Base-by-base conservation (phyloP, 495 filamentous ascomycete genomes). In the Pyrenula aspistea region DNA sequence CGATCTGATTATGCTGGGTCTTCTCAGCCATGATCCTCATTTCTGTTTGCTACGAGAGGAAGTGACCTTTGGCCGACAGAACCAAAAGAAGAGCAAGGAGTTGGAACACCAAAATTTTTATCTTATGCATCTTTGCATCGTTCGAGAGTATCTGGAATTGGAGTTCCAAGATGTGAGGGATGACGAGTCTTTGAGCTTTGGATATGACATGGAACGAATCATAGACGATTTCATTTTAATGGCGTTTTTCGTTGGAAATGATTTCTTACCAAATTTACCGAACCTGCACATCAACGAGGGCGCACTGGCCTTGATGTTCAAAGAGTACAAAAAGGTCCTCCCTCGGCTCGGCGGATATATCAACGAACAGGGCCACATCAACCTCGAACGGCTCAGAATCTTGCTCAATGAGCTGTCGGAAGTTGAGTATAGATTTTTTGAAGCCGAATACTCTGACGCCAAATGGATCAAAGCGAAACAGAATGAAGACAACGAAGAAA, bases 221-320 rank as follows among this genome's bases (percentile, higher is more conserved):
- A 96, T 99, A 70, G 94, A 99, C 63, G 93, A 99, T 75, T 97
- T 99, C 70, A 97, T 99, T 65, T 80, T 99, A 49, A 95, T 99
- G 88, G 91, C 90, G 25, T 99, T 99, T 75, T 99, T 99, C 66
- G 90, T 99, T 66, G 94, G 94, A 67, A 99, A 99, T 68, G 94
- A 99, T 72, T 99, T 99, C 71, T 79, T 99, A 63, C 94, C 94
- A 2, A 96, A 97, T 71, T 74, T 99, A 54, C 94, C 94, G 1
- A 88, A 94, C 60, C 73, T 99, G 58, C 94, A 97, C 71, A 99
- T 99, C 71, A 99, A 99, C 70, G 94, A 97, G 68, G 94, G 94
- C 31, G 94, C 94, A 11, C 73, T 97, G 64, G 86, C 91, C 20
- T 81, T 93, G 60, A 96, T 97, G 91, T 99, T 99, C 68, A 89